Evolutionary conservation across 441 rosid species (phyloP), one percentile per base, ranked within the genome.

Genomic region (Euphorbia schlechtendalii): DNA sequence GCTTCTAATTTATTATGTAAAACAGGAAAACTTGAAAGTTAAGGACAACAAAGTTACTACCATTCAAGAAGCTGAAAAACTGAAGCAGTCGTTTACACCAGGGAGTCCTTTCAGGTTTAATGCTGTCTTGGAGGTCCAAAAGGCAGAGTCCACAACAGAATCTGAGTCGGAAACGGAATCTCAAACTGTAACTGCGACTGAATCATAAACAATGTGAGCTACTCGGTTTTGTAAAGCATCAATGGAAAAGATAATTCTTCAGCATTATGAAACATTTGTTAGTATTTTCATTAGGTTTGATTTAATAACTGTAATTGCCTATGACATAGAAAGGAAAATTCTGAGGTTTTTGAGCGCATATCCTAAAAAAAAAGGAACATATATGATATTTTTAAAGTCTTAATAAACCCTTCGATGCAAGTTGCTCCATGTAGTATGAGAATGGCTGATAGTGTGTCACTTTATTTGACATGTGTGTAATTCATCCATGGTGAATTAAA

Each of bases 21-120:
- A 69, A 14, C 73, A 84, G 89, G 84, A 79, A 77, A 81, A 78
- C 62, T 64, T 84, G 59, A 68, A 65, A 1, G 82, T 84, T 61
- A 86, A 84, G 73, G 89, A 82, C 12, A 81, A 82, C 51, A 86
- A 79, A 71, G 63, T 84, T 62, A 77, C 24, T 76, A 84, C 89
- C 13, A 78, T 49, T 62, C 84, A 86, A 69, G 66, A 77, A 14
- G 69, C 72, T 13, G 81, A 76, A 61, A 83, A 86, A 64, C 89
- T 84, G 64, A 81, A 73, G 74, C 71, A 75, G 45, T 38, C 62
- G 60, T 86, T 82, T 68, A 7, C 65, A 67, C 87, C 86, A 5
- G 92, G 92, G 62, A 73, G 59, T 27, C 76, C 70, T 22, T 86
- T 86, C 20, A 79, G 82, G 45, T 86, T 86, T 59, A 86, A 72